A percentile compares a stretch with the other conserved stretches of the same genome.
Evolutionary conservation across 1,139 yeast genomes (phyloP).

Genomic region (Yamadazyma conglobata): DNA sequence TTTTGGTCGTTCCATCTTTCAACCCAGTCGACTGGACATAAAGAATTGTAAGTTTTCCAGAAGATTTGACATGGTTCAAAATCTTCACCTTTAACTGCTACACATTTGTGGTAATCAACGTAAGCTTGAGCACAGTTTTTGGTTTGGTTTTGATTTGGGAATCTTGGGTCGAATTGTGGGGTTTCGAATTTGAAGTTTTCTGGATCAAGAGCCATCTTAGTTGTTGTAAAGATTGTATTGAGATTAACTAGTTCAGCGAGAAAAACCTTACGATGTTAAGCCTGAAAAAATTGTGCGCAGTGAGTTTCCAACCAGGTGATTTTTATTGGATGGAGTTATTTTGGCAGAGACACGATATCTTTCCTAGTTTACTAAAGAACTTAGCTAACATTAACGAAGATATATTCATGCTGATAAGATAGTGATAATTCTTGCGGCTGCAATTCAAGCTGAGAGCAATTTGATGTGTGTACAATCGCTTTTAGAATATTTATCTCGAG

Average conservation of each 20-base stretch:
- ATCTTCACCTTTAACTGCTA: slow-evolving; percentile 95
- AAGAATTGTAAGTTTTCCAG: slow-evolving; percentile 83
- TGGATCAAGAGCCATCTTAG: slow-evolving; percentile 45
- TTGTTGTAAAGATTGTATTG: slow-evolving; percentile 1
- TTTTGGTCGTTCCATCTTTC: slow-evolving; percentile 97
- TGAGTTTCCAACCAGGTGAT: slow-evolving; percentile 7
- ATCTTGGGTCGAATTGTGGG: slow-evolving; percentile 88
- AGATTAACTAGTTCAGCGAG: not conserved
- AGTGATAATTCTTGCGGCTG: too few relatives aligned
- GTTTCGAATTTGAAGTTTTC: slow-evolving; percentile 62
- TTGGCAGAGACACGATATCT: slow-evolving; percentile 3
- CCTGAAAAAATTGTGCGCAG: slow-evolving; percentile 1
- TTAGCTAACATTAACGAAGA: too few relatives aligned
- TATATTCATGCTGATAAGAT: too few relatives aligned
- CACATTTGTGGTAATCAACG: slow-evolving; percentile 97
- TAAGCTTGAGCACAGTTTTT: slow-evolving; percentile 98
- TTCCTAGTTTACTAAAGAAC: too few relatives aligned
- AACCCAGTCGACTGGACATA: slow-evolving; percentile 92
- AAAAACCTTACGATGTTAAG: slow-evolving; percentile 10
- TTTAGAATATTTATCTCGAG: too few relatives aligned
- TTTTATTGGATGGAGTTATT: slow-evolving; percentile 8
- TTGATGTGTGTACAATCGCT: too few relatives aligned
- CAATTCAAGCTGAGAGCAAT: too few relatives aligned
- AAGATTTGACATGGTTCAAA: slow-evolving; percentile 96
- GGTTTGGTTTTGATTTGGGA: slow-evolving; percentile 96